Evolutionary conservation across 768 basidiomycete genomes (phyloP).

Genomic region (Brasilioporus rufonigricans): DNA sequence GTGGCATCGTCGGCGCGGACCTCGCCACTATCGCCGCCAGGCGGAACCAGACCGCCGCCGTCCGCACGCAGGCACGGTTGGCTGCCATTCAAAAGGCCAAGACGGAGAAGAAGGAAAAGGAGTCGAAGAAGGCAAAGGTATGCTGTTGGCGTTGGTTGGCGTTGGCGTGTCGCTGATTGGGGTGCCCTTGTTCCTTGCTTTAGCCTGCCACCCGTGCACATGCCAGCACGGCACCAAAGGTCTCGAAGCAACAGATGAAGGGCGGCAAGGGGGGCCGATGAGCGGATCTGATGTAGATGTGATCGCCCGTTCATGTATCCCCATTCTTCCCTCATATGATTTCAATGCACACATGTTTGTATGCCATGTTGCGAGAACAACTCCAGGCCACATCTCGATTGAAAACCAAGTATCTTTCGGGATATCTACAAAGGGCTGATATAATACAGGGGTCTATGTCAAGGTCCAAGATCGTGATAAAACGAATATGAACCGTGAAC

Average conservation of each 20-base stretch:
- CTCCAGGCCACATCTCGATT: not conserved
- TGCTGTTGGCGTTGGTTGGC: not conserved
- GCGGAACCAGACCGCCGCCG: conserved; percentile 87
- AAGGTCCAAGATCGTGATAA: conserved; percentile 5
- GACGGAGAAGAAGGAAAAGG: conserved; percentile 96
- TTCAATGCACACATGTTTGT: conserved; percentile 11
- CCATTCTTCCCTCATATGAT: conserved; percentile 17
- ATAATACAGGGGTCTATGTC: conserved; percentile 17
- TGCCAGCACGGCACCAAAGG: conserved; percentile 67
- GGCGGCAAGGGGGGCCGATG: conserved; percentile 78
- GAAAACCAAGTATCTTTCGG: not conserved
- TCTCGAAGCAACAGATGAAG: conserved; percentile 97
- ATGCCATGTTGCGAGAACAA: conserved; percentile 1
- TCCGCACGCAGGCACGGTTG: conserved; percentile 75
- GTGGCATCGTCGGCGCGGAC: conserved; percentile 97
- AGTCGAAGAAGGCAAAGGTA: conserved; percentile 86
- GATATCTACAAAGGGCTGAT: not conserved
- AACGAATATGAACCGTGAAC: conserved; percentile 5
- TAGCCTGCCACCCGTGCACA: conserved; percentile 54
- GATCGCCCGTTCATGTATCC: conserved; percentile 23
- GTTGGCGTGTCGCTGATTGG: conserved; percentile 4
- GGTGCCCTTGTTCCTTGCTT: not conserved
- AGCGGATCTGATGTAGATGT: conserved; percentile 22
- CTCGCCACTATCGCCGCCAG: conserved; percentile 86
- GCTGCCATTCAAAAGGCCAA: conserved; percentile 93